These are phyloP conservation scores for Hermanozyma aechmeae DNA, from an alignment of 805 yeast genomes.

Conservation along the genomic window DNA sequence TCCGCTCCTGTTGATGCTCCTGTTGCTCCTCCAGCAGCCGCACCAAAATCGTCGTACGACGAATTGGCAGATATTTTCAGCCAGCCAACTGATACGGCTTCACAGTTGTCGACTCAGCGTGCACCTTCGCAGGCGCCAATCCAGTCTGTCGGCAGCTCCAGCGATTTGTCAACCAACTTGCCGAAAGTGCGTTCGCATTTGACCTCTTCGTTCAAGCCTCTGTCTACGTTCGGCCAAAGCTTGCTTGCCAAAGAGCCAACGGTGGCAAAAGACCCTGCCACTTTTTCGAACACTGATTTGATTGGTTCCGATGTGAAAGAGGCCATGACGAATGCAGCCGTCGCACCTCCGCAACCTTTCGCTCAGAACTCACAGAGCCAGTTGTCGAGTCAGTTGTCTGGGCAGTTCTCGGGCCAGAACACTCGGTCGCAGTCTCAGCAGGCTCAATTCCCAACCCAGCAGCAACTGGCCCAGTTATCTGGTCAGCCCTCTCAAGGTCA, in stretches of 20 bases:
- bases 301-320: conserved; percentile 30
- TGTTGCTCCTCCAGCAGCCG: conserved; percentile 2
- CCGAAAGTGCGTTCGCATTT: conserved; percentile 25
- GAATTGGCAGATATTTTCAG: conserved; percentile 51
- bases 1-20: conserved; percentile 1
- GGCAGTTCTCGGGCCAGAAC: too few relatives aligned
- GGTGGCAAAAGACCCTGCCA: conserved; percentile 1
- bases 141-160: too few relatives aligned
- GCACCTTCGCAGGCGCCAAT: too few relatives aligned
- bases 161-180: conserved; percentile 21
- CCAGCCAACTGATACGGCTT: too few relatives aligned
- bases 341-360: neutral
- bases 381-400: too few relatives aligned
- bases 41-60: conserved; percentile 45
- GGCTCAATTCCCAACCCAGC: conserved; percentile 19
- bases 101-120: too few relatives aligned
- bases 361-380: too few relatives aligned
- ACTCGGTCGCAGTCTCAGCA: conserved; percentile 7
- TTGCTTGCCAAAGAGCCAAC: conserved; percentile 27
- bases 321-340: too few relatives aligned
- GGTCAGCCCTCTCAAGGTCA: neutral
- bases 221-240: conserved; percentile 79
- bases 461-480: neutral
- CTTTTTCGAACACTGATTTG: conserved; percentile 14
- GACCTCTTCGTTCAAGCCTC: conserved; percentile 57